phyloP scores from a whole-genome alignment of 2,329 filamentous ascomycete species.

The Rutstroemia sp. region DNA sequence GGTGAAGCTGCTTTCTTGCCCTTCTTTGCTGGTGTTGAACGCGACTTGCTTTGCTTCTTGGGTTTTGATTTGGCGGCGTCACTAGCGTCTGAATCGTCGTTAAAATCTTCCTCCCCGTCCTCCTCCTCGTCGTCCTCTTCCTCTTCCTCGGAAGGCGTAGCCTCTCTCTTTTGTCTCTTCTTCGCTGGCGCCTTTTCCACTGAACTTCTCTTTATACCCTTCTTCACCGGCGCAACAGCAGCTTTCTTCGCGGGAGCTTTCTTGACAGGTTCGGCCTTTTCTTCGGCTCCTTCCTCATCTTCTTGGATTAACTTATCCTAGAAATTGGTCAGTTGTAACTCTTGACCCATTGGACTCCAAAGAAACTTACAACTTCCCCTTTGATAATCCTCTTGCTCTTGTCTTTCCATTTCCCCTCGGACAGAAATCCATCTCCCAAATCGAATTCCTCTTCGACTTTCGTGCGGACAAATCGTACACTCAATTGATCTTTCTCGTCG shows the following conservation, averaged over 20 bases:
- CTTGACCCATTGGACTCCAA: not conserved
- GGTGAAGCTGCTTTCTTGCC: not conserved
- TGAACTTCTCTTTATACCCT: conserved; percentile 30
- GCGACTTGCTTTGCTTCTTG: conserved; percentile 12
- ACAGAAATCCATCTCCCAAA: conserved; percentile 46
- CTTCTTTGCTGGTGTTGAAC: conserved; percentile 10
- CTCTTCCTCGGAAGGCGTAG: conserved; percentile 23
- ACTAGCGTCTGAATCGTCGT: conserved; percentile 9
- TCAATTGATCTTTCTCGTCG: conserved; percentile 35
- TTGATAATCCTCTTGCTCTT: conserved; percentile 53
- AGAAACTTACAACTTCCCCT: conserved; percentile 41
- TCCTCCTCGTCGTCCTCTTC: conserved; percentile 16
- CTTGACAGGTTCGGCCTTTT: conserved; percentile 2
- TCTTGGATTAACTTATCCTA: conserved; percentile 11
- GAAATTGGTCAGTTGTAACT: not conserved
- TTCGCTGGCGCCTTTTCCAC: conserved; percentile 33
- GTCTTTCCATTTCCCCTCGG: conserved; percentile 44
- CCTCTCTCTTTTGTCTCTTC: conserved; percentile 28
- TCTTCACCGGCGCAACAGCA: conserved; percentile 33
- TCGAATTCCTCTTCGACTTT: conserved; percentile 41
- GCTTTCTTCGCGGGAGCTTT: not conserved
- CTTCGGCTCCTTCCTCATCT: conserved; percentile 11
- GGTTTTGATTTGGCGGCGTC: conserved; percentile 12
- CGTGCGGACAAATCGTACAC: conserved; percentile 51
- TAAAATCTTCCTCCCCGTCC: not conserved